Evolutionary conservation across 352 stramenopile genomes (phyloP).

Genomic region (Blastocystis sp.): DNA sequence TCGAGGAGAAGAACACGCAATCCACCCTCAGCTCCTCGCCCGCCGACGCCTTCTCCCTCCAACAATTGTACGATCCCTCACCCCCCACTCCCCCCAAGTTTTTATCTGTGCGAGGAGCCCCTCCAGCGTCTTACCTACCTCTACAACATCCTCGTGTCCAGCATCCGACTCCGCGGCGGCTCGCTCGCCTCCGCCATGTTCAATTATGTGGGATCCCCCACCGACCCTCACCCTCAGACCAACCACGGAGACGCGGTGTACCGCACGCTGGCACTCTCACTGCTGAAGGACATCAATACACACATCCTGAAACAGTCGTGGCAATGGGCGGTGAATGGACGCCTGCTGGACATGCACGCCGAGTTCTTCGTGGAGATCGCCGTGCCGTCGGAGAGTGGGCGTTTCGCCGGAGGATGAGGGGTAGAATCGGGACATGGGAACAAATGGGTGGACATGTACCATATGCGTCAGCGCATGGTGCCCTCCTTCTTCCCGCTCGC

Average conservation of each 20-base stretch:
- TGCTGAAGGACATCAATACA: slow-evolving; percentile 38
- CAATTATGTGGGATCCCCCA: neutral
- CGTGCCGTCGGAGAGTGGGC: neutral
- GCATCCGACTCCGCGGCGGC: slow-evolving; percentile 33
- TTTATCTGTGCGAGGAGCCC: slow-evolving; percentile 36
- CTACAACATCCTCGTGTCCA: slow-evolving; percentile 49
- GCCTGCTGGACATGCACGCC: slow-evolving; percentile 49
- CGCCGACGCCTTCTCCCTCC: neutral
- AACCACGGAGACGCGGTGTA: slow-evolving; percentile 34
- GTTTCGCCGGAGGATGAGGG: no score
- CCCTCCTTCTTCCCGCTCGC: slow-evolving; percentile 26
- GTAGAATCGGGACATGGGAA: neutral
- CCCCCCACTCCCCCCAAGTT: neutral
- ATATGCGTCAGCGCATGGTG: slow-evolving; percentile 45
- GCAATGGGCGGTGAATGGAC: slow-evolving; percentile 55
- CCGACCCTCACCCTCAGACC: neutral
- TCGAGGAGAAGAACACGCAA: slow-evolving; percentile 36
- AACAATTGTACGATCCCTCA: slow-evolving; percentile 6
- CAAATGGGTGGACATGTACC: slow-evolving; percentile 55
- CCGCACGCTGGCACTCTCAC: slow-evolving; percentile 12
- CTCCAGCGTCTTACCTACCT: slow-evolving; percentile 50
- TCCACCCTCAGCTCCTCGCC: neutral
- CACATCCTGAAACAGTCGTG: slow-evolving; percentile 38
- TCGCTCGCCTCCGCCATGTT: slow-evolving; percentile 32
- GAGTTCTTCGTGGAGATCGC: slow-evolving; percentile 65